phyloP scores from a whole-genome alignment of 2,329 filamentous ascomycete genomes.

The Fusarium subtropicale region DNA sequence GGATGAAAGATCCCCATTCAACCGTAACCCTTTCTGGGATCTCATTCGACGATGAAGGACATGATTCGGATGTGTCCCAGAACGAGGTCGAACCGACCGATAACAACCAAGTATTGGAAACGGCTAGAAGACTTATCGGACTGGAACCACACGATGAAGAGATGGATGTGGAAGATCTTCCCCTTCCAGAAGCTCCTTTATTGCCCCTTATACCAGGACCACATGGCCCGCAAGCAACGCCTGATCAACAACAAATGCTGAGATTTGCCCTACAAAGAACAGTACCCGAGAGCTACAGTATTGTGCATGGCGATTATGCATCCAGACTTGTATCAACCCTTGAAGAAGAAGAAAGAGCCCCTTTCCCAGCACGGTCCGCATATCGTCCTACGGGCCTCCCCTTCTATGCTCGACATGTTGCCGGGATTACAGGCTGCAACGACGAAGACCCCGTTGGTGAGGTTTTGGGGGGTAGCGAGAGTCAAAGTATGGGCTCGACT shows the following conservation, averaged over 20 bases:
- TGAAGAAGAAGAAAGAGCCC: constrained; percentile 22
- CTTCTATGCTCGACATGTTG: background rate
- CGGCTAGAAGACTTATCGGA: background rate
- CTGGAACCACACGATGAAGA: background rate
- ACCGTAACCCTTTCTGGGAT: background rate
- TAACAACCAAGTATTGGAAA: background rate
- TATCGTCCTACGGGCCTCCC: background rate
- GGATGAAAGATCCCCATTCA: background rate
- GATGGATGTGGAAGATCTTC: rapidly evolving
- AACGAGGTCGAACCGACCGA: background rate
- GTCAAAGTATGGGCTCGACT: background rate
- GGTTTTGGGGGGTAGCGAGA: background rate
- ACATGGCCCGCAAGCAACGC: background rate
- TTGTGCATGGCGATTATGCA: background rate
- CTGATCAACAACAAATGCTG: constrained; percentile 5
- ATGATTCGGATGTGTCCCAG: background rate
- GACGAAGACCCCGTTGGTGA: background rate
- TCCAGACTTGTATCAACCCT: constrained; percentile 10
- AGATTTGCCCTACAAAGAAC: constrained; percentile 8
- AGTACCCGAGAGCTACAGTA: background rate
- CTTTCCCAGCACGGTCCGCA: background rate
- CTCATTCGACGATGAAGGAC: background rate
- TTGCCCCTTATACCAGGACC: constrained; percentile 9
- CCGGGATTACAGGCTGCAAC: background rate
- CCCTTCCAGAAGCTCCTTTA: background rate